These are phyloP conservation scores for Coprinellus micaceus DNA, from an alignment of 768 basidiomycete species.

Conservation along the genomic window DNA sequence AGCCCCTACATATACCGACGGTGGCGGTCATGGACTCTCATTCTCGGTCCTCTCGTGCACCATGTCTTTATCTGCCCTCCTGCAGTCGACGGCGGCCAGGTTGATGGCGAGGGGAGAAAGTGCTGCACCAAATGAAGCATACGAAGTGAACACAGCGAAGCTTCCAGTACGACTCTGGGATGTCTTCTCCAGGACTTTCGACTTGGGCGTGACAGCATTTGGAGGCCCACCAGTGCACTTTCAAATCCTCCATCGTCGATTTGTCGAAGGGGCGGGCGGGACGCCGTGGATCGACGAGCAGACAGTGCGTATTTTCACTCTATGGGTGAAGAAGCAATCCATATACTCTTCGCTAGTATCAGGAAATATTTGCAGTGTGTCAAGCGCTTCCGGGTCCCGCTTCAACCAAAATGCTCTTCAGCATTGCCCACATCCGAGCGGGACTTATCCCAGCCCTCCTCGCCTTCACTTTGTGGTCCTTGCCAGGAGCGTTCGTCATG, in stretches of 20 bases:
- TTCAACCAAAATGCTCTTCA: slow-evolving; percentile 46
- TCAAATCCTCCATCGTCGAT: slow-evolving; percentile 39
- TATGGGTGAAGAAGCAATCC: no score
- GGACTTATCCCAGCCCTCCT: slow-evolving; percentile 40
- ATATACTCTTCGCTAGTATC: no score
- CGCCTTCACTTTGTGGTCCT: slow-evolving; percentile 40
- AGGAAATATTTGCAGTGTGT: slow-evolving; percentile 45
- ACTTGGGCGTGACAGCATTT: slow-evolving; percentile 44
- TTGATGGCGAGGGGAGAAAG: no score
- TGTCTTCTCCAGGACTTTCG: slow-evolving; percentile 31
- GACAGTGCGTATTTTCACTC: slow-evolving; percentile 35
- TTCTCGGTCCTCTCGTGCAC: no score
- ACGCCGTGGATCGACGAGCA: slow-evolving; percentile 39
- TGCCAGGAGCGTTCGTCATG: slow-evolving; percentile 50
- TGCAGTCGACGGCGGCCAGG: no score
- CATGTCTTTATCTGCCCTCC: no score
- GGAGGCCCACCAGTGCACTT: slow-evolving; percentile 50
- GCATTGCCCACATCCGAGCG: slow-evolving; percentile 39
- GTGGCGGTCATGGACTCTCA: not conserved
- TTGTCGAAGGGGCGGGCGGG: slow-evolving; percentile 32
- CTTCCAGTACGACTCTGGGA: slow-evolving; percentile 25
- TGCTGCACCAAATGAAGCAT: slow-evolving; percentile 1
- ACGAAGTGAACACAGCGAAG: slow-evolving; percentile 14
- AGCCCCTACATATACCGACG: not conserved
- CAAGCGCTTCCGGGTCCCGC: slow-evolving; percentile 49